Percentiles rank a stretch among this genome's conserved stretches.
These are phyloP conservation scores for Saccharomyces uvarum DNA, from an alignment of 1,139 yeast species.

Conservation along the genomic window DNA sequence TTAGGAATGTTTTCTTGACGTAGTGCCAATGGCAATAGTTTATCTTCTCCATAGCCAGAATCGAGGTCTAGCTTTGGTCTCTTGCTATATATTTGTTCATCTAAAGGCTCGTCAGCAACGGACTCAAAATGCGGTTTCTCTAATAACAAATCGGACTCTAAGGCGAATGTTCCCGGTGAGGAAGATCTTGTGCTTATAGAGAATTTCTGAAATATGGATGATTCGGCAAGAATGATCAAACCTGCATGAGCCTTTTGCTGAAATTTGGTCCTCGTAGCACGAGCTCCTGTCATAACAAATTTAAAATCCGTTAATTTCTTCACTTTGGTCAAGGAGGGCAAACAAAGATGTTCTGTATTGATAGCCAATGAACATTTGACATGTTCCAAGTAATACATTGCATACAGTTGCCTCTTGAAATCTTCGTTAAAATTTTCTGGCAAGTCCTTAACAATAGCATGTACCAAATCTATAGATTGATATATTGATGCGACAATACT, in stretches of 20 bases:
- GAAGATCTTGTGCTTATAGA: conserved; percentile 20
- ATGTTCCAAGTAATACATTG: conserved; percentile 54
- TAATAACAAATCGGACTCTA: conserved; percentile 71
- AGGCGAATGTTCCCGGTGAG: conserved; percentile 48
- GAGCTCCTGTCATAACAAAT: conserved; percentile 74
- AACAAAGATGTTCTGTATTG: conserved; percentile 50
- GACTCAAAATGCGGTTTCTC: conserved; percentile 67
- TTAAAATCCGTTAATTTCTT: conserved; percentile 52
- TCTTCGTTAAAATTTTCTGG: conserved; percentile 21
- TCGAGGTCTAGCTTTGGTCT: conserved; percentile 33
- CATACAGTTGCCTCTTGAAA: conserved; percentile 35
- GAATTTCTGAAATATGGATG: conserved; percentile 19
- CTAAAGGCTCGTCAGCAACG: conserved; percentile 43
- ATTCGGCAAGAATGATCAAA: conserved; percentile 69
- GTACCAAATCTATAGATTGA: conserved; percentile 22
- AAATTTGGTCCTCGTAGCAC: conserved; percentile 79
- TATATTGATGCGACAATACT: conserved; percentile 31
- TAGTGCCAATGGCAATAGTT: conserved; percentile 53
- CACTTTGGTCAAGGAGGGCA: conserved; percentile 47
- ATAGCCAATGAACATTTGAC: conserved; percentile 58
- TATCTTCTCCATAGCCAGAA: conserved; percentile 30
- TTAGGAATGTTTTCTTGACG: conserved; percentile 58
- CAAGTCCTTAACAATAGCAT: conserved; percentile 25
- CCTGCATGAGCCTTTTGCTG: conserved; percentile 68
- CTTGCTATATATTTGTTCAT: conserved; percentile 33